Evolutionary conservation across 495 filamentous ascomycete species (phyloP).

Genomic region (Penicillium subrubescens): DNA sequence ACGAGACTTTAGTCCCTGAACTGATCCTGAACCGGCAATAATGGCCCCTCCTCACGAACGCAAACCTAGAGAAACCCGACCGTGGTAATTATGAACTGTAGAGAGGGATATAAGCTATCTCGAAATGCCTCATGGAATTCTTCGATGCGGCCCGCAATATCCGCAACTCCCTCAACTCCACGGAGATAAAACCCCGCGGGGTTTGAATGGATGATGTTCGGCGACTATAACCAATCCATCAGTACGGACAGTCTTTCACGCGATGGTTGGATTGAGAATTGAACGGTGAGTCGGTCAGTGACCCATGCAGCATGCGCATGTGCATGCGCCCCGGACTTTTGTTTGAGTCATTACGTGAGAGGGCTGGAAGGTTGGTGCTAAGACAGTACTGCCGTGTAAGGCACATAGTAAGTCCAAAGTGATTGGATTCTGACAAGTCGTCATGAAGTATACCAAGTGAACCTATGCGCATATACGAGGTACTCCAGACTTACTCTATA

Average conservation of each 20-base stretch:
- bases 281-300: neutral
- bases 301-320: neutral
- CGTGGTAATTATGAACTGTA: neutral
- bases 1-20: neutral
- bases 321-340: neutral
- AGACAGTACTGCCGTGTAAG: neutral
- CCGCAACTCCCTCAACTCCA: slow-evolving; percentile 1
- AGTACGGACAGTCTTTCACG: neutral
- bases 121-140: neutral
- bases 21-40: neutral
- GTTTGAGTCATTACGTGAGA: neutral
- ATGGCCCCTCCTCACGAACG: neutral
- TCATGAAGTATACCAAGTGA: neutral
- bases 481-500: too few species aligned
- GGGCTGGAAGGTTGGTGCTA: neutral
- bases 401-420: neutral
- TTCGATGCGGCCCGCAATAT: neutral
- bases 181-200: neutral
- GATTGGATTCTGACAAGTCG: neutral
- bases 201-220: neutral
- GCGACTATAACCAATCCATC: neutral
- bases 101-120: neutral
- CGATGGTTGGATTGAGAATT: slow-evolving; percentile 2
- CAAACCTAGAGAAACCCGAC: neutral
- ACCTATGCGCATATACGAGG: neutral